Percentiles rank a stretch among this genome's conserved stretches.
Conservation (phyloP, 306 rosid genomes). For the Prunus persica region Prunus_persica_NCBIv2 NC_034014.1:28045501-28046000, state of each 20-base stretch:
- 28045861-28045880: conserved; percentile 99
- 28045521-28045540: conserved; percentile 85
- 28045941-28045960: conserved; percentile 1
- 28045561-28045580: conserved; percentile 11
- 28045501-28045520: conserved; percentile 88
- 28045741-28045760: conserved; percentile 95
- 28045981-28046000: neutral
- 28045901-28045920: conserved; percentile 9
- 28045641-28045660: neutral
- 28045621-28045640: neutral
- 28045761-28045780: conserved; percentile 97
- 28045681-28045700: neutral
- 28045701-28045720: conserved; percentile 9
- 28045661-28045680: neutral
- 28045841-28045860: conserved; percentile 98
- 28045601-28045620: neutral
- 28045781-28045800: conserved; percentile 70
- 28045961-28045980: neutral
- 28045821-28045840: conserved; percentile 97
- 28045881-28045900: conserved; percentile 61
- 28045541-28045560: conserved; percentile 27
- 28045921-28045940: conserved; percentile 2
- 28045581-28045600: conserved; percentile 1
- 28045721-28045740: conserved; percentile 35
- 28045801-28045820: conserved; percentile 68